These are phyloP conservation scores for Schizosaccharomyces japonicus DNA, from an alignment of 805 yeast genomes.

Conservation along the genomic window DNA sequence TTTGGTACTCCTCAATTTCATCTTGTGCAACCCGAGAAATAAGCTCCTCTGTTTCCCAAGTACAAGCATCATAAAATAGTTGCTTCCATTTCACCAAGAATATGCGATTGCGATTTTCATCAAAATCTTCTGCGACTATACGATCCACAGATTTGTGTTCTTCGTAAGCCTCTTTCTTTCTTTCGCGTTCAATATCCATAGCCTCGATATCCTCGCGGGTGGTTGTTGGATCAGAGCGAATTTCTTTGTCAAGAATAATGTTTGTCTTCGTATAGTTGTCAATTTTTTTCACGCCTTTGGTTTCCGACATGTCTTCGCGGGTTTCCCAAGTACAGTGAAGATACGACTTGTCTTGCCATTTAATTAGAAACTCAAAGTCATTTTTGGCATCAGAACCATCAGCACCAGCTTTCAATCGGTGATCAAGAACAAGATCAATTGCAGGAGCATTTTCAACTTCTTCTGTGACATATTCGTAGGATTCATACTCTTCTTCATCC, in stretches of 20 bases:
- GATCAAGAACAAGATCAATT: conserved; percentile 32
- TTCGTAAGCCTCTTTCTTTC: conserved; percentile 56
- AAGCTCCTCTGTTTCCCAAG: conserved; percentile 85
- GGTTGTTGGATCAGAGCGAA: conserved; percentile 55
- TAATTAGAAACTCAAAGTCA: conserved; percentile 22
- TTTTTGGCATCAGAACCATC: conserved; percentile 14
- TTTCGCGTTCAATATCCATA: conserved; percentile 74
- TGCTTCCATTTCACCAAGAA: conserved; percentile 88
- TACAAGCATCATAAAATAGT: conserved; percentile 77
- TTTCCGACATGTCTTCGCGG: conserved; percentile 23
- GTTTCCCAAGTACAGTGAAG: conserved; percentile 88
- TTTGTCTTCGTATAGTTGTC: conserved; percentile 73
- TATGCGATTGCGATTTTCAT: conserved; percentile 35
- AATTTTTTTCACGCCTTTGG: conserved; percentile 59
- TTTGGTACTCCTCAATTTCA: conserved; percentile 64
- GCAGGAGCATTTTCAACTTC: conserved; percentile 21
- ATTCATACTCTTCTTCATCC: conserved; percentile 14
- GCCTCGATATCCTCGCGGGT: conserved; percentile 83
- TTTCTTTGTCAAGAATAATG: conserved; percentile 47
- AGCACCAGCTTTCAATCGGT: conserved; percentile 22
- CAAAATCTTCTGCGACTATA: conserved; percentile 28
- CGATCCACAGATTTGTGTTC: conserved; percentile 77
- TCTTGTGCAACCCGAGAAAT: conserved; percentile 67
- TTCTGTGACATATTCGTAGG: conserved; percentile 14
- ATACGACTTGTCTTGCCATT: conserved; percentile 76